Percentiles rank a stretch among this genome's conserved stretches.
Conservation (phyloP, 768 basidiomycete species). For the Infundibulicybe gibba region DNA sequence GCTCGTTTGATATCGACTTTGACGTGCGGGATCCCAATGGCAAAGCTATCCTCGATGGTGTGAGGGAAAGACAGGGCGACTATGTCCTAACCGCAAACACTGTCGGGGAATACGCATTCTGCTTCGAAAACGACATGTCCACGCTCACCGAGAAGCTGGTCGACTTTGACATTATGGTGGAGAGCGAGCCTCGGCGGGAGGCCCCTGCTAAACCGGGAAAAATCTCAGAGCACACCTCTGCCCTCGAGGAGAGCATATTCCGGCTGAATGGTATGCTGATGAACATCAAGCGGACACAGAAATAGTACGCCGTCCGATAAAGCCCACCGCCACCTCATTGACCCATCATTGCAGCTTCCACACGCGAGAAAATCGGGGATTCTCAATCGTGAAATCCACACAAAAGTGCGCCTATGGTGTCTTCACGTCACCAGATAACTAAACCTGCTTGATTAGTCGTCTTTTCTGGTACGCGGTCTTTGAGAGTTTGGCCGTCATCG, state of each 20-base stretch:
- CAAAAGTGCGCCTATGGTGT: conserved; percentile 54
- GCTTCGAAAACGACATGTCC: conserved; percentile 97
- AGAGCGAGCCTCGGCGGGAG: conserved; percentile 91
- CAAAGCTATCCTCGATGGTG: conserved; percentile 82
- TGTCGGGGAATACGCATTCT: conserved; percentile 90
- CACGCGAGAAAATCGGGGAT: conserved; percentile 92
- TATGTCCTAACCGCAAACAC: conserved; percentile 94
- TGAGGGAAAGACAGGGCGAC: conserved; percentile 92
- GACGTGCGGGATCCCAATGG: conserved; percentile 90
- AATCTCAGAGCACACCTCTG: conserved; percentile 88
- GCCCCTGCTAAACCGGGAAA: conserved; percentile 86
- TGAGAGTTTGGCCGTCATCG: conserved; percentile 74
- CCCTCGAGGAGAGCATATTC: conserved; percentile 94
- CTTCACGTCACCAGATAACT: not conserved
- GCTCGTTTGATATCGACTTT: conserved; percentile 95
- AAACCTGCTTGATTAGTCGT: conserved; percentile 43
- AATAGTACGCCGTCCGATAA: conserved; percentile 62
- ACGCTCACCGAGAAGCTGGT: conserved; percentile 92
- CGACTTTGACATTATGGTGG: conserved; percentile 97
- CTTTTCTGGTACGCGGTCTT: conserved; percentile 93
- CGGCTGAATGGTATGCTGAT: conserved; percentile 83
- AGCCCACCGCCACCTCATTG: not conserved
- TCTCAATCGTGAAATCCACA: conserved; percentile 87
- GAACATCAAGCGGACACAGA: conserved; percentile 90
- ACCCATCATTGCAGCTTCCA: conserved; percentile 64